These are phyloP conservation scores for Globisporangium viniferum DNA, from an alignment of 352 stramenopile species.

Conservation along the genomic window DNA sequence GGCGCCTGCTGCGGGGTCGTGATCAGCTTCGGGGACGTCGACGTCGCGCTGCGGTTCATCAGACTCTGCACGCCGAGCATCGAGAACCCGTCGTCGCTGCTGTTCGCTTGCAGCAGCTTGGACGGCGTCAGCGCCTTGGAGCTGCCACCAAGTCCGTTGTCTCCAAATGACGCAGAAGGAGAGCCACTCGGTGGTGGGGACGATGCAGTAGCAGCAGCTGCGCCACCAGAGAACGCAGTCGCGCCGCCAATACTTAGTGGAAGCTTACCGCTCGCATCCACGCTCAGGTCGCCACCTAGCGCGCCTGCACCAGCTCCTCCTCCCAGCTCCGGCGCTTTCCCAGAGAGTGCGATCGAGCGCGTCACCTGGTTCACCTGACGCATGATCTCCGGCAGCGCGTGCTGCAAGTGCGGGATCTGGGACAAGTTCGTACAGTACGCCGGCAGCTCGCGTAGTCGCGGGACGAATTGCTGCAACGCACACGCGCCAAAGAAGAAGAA, in stretches of 20 bases:
- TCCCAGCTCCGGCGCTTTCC: constrained; percentile 19
- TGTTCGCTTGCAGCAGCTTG: constrained; percentile 16
- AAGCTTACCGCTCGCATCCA: constrained; percentile 21
- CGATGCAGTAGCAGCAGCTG: constrained; percentile 17
- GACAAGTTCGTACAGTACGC: constrained; percentile 98
- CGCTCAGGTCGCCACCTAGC: constrained; percentile 1
- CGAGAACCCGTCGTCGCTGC: constrained; percentile 13
- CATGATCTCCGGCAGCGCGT: constrained; percentile 92
- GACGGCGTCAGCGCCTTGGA: constrained; percentile 19
- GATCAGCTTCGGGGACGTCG: constrained; percentile 39
- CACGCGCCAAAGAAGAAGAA: constrained; percentile 99
- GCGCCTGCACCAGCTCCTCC: neutral
- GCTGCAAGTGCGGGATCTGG: constrained; percentile 96
- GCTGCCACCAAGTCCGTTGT: neutral
- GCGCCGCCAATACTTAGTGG: constrained; percentile 21
- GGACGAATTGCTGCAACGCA: constrained; percentile 97
- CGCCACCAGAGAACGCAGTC: constrained; percentile 23
- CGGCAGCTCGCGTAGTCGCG: constrained; percentile 94
- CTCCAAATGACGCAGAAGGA: constrained; percentile 1
- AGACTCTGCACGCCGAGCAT: constrained; percentile 25
- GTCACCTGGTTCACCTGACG: constrained; percentile 83
- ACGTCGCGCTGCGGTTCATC: constrained; percentile 35
- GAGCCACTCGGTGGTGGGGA: neutral
- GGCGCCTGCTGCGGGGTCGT: constrained; percentile 38
- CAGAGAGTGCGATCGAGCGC: constrained; percentile 48